Evolutionary conservation across 2,329 filamentous ascomycete genomes (phyloP).

Genomic region (Neopestalotiopsis clavispora): DNA sequence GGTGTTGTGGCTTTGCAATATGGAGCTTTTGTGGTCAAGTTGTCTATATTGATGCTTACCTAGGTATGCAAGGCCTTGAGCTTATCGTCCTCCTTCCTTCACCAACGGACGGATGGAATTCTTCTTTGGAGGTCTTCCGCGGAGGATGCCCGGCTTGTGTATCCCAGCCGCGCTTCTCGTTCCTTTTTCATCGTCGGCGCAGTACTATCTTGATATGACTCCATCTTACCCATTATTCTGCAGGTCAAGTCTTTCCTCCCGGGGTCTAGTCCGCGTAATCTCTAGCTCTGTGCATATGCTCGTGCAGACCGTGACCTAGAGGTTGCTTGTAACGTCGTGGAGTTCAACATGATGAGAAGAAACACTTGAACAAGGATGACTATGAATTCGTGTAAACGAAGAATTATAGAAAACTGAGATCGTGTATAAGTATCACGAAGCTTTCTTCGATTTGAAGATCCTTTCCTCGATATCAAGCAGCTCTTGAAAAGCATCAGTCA

Average conservation of each 20-base stretch:
- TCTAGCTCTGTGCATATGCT: neutral
- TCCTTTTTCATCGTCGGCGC: neutral
- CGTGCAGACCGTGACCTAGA: neutral
- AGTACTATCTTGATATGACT: neutral
- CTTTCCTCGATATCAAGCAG: neutral
- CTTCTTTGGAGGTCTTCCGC: neutral
- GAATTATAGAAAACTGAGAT: neutral
- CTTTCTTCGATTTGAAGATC: neutral
- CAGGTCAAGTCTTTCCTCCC: neutral
- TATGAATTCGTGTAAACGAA: neutral
- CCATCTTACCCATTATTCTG: constrained; percentile 1
- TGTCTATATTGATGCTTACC: neutral
- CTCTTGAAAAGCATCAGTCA: neutral
- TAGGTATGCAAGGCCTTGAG: neutral
- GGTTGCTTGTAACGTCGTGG: neutral
- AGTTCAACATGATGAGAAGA: neutral
- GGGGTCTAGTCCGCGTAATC: neutral
- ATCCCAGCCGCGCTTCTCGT: neutral
- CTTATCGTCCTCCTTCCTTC: neutral
- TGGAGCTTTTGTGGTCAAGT: neutral
- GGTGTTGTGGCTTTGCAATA: neutral
- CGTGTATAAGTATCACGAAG: neutral
- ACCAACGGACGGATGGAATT: neutral
- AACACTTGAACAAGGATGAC: neutral
- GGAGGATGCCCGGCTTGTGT: neutral